Percentiles rank a stretch among this genome's conserved stretches.
Conservation (phyloP, 1,284 basidiomycete species). For the Puccinia brachypodii region DNA sequence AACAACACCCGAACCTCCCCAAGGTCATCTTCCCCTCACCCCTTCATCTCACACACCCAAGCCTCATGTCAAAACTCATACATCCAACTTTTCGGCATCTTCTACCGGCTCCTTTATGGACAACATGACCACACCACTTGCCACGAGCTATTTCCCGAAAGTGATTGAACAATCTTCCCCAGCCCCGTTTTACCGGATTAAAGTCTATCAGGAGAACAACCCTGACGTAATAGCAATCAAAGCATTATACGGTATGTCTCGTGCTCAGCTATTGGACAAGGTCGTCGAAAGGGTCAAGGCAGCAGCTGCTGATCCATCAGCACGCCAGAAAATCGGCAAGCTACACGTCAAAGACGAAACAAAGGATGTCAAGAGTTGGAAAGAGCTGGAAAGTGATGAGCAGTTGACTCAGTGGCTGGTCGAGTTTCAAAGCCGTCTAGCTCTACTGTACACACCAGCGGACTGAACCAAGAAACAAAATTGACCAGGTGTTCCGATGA, state of each 20-base stretch:
- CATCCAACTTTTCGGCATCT: slow-evolving; percentile 50
- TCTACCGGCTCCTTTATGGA: slow-evolving; percentile 50
- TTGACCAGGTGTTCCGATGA: not conserved
- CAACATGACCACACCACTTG: slow-evolving; percentile 16
- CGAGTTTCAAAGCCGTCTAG: slow-evolving; percentile 7
- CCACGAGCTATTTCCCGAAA: slow-evolving; percentile 40
- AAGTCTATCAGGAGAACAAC: slow-evolving; percentile 86
- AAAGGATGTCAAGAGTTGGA: not conserved
- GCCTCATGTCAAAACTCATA: slow-evolving; percentile 40
- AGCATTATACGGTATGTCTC: slow-evolving; percentile 89
- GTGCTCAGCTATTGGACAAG: slow-evolving; percentile 82
- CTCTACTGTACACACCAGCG: not conserved
- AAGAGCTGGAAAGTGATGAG: slow-evolving; percentile 12
- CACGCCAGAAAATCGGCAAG: not conserved
- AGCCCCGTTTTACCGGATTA: slow-evolving; percentile 84
- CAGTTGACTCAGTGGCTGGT: slow-evolving; percentile 20
- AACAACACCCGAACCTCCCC: not conserved
- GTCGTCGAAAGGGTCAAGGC: slow-evolving; percentile 72
- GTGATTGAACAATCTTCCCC: slow-evolving; percentile 68
- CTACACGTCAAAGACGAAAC: slow-evolving; percentile 20
- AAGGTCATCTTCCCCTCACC: not conserved
- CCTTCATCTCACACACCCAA: slow-evolving; percentile 49
- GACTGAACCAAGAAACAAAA: not conserved
- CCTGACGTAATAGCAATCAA: slow-evolving; percentile 95
- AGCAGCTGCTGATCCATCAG: not conserved